Conservation (phyloP, 495 filamentous ascomycete genomes). For the Clavariopsis aquatica region DNA sequence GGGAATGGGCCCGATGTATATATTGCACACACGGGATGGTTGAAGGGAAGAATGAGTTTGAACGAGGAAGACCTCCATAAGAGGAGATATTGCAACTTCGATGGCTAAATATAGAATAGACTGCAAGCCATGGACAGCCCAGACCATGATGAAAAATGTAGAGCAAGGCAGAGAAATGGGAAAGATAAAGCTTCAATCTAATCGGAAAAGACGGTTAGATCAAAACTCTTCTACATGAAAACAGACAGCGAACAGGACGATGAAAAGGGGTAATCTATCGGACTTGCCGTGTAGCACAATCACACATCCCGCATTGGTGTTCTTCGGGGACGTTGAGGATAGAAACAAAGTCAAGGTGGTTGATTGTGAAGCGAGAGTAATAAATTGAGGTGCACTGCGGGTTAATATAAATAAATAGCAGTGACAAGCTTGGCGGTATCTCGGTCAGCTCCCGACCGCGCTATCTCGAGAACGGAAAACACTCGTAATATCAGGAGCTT, state of each 20-base stretch:
- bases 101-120: conserved; percentile 11
- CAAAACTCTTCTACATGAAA: not conserved
- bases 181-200: conserved; percentile 10
- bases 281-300: conserved; percentile 2
- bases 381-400: conserved; percentile 30
- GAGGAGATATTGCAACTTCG: conserved; percentile 5
- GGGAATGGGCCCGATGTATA: not conserved
- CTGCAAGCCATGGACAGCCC: not conserved
- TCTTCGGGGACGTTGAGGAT: not conserved
- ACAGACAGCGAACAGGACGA: not conserved
- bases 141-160: conserved; percentile 10
- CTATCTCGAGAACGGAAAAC: conserved; percentile 11
- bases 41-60: conserved; percentile 8
- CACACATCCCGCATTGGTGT: not conserved
- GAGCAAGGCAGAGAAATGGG: conserved; percentile 1
- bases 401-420: conserved; percentile 30
- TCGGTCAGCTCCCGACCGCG: conserved; percentile 7
- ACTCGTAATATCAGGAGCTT: not conserved
- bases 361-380: conserved; percentile 27
- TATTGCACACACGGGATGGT: conserved; percentile 12
- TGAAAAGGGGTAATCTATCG: not conserved
- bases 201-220: conserved; percentile 20
- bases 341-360: conserved; percentile 10
- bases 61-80: conserved; percentile 7
- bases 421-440: conserved; percentile 11